Conservation (phyloP, 2,329 filamentous ascomycete genomes). For the Alternaria gaisen region DNA sequence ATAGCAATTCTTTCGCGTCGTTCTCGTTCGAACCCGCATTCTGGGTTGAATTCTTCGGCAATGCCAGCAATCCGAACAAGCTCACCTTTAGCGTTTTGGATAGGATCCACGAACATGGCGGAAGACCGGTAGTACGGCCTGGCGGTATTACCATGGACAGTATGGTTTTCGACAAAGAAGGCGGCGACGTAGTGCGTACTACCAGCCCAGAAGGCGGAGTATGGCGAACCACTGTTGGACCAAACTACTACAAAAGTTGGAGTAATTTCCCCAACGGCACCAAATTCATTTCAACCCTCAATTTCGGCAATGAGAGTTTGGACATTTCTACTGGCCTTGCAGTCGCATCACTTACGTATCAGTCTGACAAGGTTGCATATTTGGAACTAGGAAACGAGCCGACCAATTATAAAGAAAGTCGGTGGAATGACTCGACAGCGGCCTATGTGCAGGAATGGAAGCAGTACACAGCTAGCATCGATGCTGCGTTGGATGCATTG, state of each 20-base stretch:
- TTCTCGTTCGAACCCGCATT: conserved; percentile 22
- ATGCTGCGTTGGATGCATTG: conserved; percentile 7
- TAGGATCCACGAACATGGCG: conserved; percentile 19
- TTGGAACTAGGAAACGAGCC: conserved; percentile 22
- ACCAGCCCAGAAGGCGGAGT: conserved; percentile 18
- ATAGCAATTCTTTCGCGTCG: conserved; percentile 20
- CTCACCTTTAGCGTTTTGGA: conserved; percentile 13
- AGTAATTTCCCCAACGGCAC: conserved; percentile 20
- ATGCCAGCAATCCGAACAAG: conserved; percentile 15
- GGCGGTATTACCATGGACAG: conserved; percentile 23
- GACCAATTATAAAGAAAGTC: conserved; percentile 14
- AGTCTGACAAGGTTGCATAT: conserved; percentile 17
- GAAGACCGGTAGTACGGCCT: conserved; percentile 19
- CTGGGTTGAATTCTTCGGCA: conserved; percentile 25
- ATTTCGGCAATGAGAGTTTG: conserved; percentile 21
- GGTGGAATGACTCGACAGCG: conserved; percentile 16
- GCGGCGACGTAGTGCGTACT: conserved; percentile 15
- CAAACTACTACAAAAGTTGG: conserved; percentile 20
- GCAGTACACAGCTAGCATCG: conserved; percentile 14
- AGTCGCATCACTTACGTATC: conserved; percentile 16
- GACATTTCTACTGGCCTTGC: conserved; percentile 17
- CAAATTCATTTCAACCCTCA: conserved; percentile 19
- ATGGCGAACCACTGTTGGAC: conserved; percentile 20
- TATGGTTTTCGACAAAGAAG: conserved; percentile 15
- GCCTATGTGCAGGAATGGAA: conserved; percentile 21